phyloP scores from a whole-genome alignment of 2,329 filamentous ascomycete genomes.

The Rachicladosporium sp. region DNA sequence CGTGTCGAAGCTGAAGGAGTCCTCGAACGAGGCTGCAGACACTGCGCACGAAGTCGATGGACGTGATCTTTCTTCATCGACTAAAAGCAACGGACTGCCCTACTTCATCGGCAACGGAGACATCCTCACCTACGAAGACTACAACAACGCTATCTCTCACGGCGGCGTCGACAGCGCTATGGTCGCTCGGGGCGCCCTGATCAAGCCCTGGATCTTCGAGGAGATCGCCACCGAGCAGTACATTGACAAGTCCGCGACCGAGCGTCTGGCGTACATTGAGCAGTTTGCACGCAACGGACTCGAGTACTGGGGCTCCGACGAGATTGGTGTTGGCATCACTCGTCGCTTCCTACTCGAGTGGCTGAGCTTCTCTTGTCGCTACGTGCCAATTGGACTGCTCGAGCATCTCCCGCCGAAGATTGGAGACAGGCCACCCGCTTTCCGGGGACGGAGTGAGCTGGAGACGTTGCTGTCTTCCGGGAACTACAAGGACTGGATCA shows the following conservation, averaged over 20 bases:
- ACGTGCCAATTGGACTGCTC: constrained; percentile 78
- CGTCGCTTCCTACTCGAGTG: constrained; percentile 89
- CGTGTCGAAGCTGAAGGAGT: constrained; percentile 65
- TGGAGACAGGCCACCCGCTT: constrained; percentile 79
- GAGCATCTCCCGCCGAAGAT: constrained; percentile 80
- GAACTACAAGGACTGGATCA: constrained; percentile 97
- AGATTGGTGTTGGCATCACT: constrained; percentile 83
- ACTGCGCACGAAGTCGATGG: constrained; percentile 67
- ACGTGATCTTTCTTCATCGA: constrained; percentile 55
- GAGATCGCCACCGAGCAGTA: constrained; percentile 89
- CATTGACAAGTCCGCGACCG: constrained; percentile 82
- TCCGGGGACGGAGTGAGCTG: constrained; percentile 71
- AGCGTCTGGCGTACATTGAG: constrained; percentile 75
- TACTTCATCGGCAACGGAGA: constrained; percentile 97
- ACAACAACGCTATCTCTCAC: constrained; percentile 63
- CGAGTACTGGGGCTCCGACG: constrained; percentile 90
- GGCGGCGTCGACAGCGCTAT: constrained; percentile 85
- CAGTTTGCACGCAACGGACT: constrained; percentile 84
- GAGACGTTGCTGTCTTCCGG: constrained; percentile 82
- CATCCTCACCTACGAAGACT: constrained; percentile 86
- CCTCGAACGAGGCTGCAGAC: constrained; percentile 55
- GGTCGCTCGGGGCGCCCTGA: constrained; percentile 88
- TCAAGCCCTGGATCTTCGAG: constrained; percentile 98
- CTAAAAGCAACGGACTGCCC: constrained; percentile 42
- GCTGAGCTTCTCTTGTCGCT: constrained; percentile 85